These are phyloP conservation scores for Mortierella sp. DNA, from an alignment of 371 early-diverging fungal genomes.

Conservation along the genomic window DNA sequence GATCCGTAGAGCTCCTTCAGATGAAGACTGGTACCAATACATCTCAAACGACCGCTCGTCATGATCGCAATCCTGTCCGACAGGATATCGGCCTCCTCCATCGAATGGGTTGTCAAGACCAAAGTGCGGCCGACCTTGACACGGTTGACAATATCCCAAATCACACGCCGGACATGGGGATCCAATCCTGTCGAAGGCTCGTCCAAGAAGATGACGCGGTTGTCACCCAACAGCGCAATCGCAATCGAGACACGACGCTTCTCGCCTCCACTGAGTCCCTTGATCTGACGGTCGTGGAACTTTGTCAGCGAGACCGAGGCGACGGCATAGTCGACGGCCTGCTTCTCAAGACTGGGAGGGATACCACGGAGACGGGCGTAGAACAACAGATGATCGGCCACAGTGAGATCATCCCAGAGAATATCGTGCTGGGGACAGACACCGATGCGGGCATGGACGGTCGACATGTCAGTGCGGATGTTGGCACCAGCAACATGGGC, in stretches of 20 bases:
- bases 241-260: slow-evolving; percentile 67
- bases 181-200: slow-evolving; percentile 75
- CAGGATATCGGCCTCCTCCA: slow-evolving; percentile 82
- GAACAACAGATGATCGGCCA: slow-evolving; percentile 78
- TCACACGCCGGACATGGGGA: slow-evolving; percentile 76
- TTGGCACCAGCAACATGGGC: slow-evolving; percentile 74
- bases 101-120: slow-evolving; percentile 76
- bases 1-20: slow-evolving; percentile 79
- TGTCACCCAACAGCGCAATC: slow-evolving; percentile 63
- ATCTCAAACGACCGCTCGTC: slow-evolving; percentile 75
- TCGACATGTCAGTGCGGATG: slow-evolving; percentile 64
- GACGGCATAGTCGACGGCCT: slow-evolving; percentile 62
- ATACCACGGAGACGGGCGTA: slow-evolving; percentile 74
- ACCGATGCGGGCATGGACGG: slow-evolving; percentile 74
- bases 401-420: slow-evolving; percentile 83
- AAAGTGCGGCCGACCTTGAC: slow-evolving; percentile 71
- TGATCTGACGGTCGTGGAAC: slow-evolving; percentile 65
- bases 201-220: slow-evolving; percentile 66
- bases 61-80: slow-evolving; percentile 75
- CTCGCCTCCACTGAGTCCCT: slow-evolving; percentile 71
- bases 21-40: slow-evolving; percentile 68
- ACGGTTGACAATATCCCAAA: slow-evolving; percentile 76
- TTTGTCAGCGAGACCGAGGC: slow-evolving; percentile 63
- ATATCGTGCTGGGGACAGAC: slow-evolving; percentile 85
- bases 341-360: slow-evolving; percentile 60